Percentiles rank a stretch among this genome's conserved stretches.
Evolutionary conservation across 2,329 filamentous ascomycete genomes (phyloP).

Genomic region (Aspergillus quadricinctus): DNA sequence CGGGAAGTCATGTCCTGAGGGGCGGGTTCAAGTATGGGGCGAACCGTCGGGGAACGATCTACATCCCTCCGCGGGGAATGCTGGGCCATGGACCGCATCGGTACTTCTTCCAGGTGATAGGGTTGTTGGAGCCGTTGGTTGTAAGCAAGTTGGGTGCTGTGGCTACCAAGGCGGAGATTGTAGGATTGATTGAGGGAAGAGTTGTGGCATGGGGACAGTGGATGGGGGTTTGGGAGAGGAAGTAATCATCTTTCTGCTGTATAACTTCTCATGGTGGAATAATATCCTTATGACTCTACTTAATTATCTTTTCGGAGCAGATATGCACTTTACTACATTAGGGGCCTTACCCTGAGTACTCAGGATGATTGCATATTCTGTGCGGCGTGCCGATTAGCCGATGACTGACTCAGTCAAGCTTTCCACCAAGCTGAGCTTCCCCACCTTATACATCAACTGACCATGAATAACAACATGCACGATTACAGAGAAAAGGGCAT

Average conservation of each 20-base stretch:
- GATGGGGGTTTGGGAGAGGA: conserved; percentile 45
- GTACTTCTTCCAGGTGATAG: conserved; percentile 52
- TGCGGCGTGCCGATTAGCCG: not conserved
- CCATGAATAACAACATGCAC: not conserved
- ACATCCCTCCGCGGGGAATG: conserved; percentile 45
- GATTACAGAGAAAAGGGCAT: not conserved
- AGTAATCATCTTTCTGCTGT: not conserved
- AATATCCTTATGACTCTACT: too few species aligned
- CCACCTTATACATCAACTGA: too few species aligned
- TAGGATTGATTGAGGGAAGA: conserved; percentile 43
- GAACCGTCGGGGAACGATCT: conserved; percentile 39
- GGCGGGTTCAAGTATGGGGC: conserved; percentile 48
- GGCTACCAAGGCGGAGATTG: conserved; percentile 43
- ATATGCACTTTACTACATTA: too few species aligned
- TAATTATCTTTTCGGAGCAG: too few species aligned
- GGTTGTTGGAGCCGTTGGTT: conserved; percentile 44
- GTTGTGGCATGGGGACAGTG: conserved; percentile 50
- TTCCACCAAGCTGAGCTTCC: not conserved
- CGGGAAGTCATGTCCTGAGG: conserved; percentile 11
- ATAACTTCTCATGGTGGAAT: too few species aligned
- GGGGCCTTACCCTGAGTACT: too few species aligned
- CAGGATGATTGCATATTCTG: too few species aligned
- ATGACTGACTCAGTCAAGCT: not conserved
- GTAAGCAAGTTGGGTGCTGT: conserved; percentile 31
- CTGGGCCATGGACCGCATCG: conserved; percentile 51